phyloP scores from a whole-genome alignment of 176 grass and related monocot species.

The Ensete glaucum region DNA sequence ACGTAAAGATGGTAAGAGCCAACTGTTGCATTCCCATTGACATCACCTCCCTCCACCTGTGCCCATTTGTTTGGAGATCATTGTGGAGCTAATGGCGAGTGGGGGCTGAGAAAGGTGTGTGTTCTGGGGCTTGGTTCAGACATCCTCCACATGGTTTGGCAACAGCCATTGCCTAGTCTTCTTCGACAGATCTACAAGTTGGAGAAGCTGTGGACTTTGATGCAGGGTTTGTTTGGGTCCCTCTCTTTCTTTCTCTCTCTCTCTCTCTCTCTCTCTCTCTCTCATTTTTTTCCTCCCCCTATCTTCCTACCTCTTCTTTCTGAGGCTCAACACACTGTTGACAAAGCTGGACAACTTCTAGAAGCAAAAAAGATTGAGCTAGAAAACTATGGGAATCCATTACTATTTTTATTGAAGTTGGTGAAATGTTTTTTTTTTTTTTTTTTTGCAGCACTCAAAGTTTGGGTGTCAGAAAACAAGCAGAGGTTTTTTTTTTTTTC shows the following conservation, averaged over 20 bases:
- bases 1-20: background rate
- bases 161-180: background rate
- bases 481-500: background rate
- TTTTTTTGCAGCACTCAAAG: background rate
- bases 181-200: background rate
- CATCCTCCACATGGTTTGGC: background rate
- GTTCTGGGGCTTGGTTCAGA: background rate
- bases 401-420: background rate
- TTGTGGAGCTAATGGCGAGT: background rate
- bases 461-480: background rate
- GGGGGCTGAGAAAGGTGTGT: background rate
- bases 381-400: background rate
- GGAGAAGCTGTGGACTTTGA: background rate
- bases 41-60: background rate
- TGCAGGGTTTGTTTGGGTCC: background rate
- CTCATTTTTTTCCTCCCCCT: background rate
- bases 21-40: background rate
- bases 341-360: background rate
- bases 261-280: background rate
- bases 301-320: background rate
- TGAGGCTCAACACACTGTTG: background rate
- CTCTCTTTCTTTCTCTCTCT: background rate
- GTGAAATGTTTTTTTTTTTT: background rate
- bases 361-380: background rate
- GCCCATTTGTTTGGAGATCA: background rate